Conservation (phyloP, 2,329 filamentous ascomycete species). For the Tricladium varicosporioides region DNA sequence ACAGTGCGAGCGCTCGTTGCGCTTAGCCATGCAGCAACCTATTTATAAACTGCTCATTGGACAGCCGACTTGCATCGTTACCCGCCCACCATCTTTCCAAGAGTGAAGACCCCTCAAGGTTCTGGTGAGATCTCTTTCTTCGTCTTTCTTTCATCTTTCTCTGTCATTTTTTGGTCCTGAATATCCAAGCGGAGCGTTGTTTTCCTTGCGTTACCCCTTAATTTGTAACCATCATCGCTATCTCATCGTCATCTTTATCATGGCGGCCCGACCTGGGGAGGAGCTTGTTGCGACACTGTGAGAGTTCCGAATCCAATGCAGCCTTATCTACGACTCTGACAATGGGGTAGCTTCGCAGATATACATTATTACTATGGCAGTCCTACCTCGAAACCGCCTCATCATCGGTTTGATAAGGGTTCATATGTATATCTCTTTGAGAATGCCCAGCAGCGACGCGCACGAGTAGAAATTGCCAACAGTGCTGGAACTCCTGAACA, state of each 20-base stretch:
- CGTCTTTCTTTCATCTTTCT: neutral
- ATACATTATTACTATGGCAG: slow-evolving; percentile 76
- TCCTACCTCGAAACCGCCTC: slow-evolving; percentile 64
- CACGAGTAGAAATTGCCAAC: slow-evolving; percentile 75
- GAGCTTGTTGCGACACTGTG: slow-evolving; percentile 52
- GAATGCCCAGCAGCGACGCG: slow-evolving; percentile 63
- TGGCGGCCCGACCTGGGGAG: slow-evolving; percentile 48
- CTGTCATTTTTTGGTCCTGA: neutral
- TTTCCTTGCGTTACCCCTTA: no score
- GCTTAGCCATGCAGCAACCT: neutral
- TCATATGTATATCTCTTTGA: slow-evolving; percentile 82
- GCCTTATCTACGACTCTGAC: slow-evolving; percentile 17
- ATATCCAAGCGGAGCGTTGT: neutral
- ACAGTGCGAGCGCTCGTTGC: neutral
- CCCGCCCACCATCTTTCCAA: neutral
- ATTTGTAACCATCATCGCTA: no score
- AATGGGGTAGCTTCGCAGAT: slow-evolving; percentile 63
- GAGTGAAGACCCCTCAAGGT: neutral
- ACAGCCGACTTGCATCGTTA: slow-evolving; percentile 2
- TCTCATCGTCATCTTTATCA: slow-evolving; percentile 24
- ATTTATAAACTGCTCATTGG: slow-evolving; percentile 5
- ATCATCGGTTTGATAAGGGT: slow-evolving; percentile 77
- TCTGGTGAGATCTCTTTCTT: slow-evolving; percentile 6
- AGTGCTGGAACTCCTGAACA: slow-evolving; percentile 71
- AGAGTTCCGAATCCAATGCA: slow-evolving; percentile 33